Percentiles rank a stretch among this genome's conserved stretches.
phyloP scores from a whole-genome alignment of 139 green algal species.

The Chlorella sp. region DNA sequence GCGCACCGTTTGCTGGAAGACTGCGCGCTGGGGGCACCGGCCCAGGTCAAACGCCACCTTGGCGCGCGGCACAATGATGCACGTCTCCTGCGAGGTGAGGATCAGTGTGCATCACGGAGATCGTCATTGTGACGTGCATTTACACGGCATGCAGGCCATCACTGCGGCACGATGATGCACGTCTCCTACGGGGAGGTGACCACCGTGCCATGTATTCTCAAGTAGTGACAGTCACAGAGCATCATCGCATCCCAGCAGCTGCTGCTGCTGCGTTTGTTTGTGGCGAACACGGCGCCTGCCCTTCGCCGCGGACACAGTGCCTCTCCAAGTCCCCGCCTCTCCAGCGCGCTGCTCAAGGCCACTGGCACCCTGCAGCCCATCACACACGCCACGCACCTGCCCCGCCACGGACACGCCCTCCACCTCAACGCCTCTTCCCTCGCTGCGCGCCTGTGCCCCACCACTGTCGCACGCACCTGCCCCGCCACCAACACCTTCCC shows the following conservation, averaged over 20 bases:
- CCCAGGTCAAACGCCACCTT: conserved; percentile 22
- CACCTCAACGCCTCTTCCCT: neutral
- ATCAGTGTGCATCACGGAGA: neutral
- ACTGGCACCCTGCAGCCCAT: neutral
- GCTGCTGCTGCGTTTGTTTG: neutral
- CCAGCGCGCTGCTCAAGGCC: neutral
- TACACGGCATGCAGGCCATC: too few species aligned
- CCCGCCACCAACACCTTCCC: too few species aligned
- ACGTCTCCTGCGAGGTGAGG: conserved; percentile 12
- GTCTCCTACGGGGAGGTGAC: neutral
- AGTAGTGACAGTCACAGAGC: too few species aligned
- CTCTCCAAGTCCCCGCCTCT: neutral
- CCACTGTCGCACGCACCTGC: neutral
- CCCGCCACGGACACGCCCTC: neutral
- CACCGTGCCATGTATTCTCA: neutral
- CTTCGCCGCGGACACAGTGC: neutral
- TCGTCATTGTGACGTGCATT: too few species aligned
- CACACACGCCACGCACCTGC: neutral
- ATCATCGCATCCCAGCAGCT: neutral
- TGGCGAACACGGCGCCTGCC: neutral
- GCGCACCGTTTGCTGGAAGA: conserved; percentile 26
- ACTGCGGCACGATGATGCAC: neutral
- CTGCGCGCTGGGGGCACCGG: conserved; percentile 50
- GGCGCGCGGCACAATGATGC: conserved; percentile 16
- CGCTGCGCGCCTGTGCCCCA: neutral